phyloP scores from a whole-genome alignment of 1,139 yeast species.

The Yamadazyma triangularis region DNA sequence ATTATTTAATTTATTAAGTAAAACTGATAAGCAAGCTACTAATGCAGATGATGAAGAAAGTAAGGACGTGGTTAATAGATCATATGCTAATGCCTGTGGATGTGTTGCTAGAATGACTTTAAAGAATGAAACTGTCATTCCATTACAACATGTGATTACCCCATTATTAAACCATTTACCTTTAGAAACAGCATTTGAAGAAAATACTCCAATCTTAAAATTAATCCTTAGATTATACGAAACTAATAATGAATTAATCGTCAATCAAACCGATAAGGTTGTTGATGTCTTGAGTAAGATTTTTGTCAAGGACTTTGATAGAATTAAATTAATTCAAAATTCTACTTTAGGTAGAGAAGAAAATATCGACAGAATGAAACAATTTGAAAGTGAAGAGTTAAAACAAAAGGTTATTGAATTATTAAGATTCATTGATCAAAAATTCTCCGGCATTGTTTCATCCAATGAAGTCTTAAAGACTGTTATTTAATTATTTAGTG shows the following conservation, averaged over 20 bases:
- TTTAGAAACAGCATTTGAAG: conserved; percentile 83
- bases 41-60: conserved; percentile 69
- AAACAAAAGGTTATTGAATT: conserved; percentile 62
- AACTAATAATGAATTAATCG: conserved; percentile 52
- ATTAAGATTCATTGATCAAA: conserved; percentile 67
- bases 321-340: conserved; percentile 62
- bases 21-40: conserved; percentile 67
- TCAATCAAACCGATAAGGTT: conserved; percentile 57
- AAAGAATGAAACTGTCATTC: conserved; percentile 69
- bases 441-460: conserved; percentile 58
- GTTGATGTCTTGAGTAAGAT: conserved; percentile 67
- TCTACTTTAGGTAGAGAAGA: conserved; percentile 82
- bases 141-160: conserved; percentile 75
- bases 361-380: conserved; percentile 70
- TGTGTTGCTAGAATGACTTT: conserved; percentile 92
- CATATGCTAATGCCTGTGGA: conserved; percentile 93
- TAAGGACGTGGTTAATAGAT: conserved; percentile 75
- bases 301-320: conserved; percentile 69
- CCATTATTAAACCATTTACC: conserved; percentile 80
- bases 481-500: conserved; percentile 27
- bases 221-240: conserved; percentile 71
- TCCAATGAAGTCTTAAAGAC: conserved; percentile 51
- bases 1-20: conserved; percentile 72
- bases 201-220: conserved; percentile 85
- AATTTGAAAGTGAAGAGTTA: conserved; percentile 67